Evolutionary conservation across 2,329 filamentous ascomycete genomes (phyloP), one percentile per base, ranked within the genome.

Genomic region (Trichoderma citrinoviride): DNA sequence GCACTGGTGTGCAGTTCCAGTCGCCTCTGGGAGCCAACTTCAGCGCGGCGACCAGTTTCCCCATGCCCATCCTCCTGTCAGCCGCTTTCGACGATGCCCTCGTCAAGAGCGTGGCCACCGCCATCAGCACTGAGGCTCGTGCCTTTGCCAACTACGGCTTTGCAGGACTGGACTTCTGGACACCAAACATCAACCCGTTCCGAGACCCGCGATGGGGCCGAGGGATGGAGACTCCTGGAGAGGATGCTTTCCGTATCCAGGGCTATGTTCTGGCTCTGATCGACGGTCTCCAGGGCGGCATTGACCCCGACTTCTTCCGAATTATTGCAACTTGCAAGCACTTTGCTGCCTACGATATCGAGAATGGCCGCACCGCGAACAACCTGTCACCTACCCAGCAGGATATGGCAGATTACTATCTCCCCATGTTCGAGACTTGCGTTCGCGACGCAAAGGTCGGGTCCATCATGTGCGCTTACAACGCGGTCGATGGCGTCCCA

Each of bases 171-270:
- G 81, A 88, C 71, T 87, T 80, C 71, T 89, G 85, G 83, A 87
- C 88, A 0, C 88, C 88, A 0, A 89, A 90, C 70, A 87, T 90
- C 73, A 90, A 89, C 69, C 81, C 84, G 0, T 90, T 85, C 76
- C 82, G 82, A 43, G 86, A 88, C 70, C 86, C 87, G 0, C 77
- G 87, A 27, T 87, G 86, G 86, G 86, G 86, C 1, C 77, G 86
- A 8, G 86, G 86, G 0, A 80, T 83, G 67, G 85, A 88, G 70
- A 87, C 85, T 0, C 85, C 86, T 0, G 84, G 85, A 5, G 85
- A 87, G 70, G 85, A 87, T 67, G 76, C 81, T 0, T 78, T 80
- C 55, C 80, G 79, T 43, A 75, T 87, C 15, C 77, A 79, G 10
- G 73, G 74, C 5, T 87, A 86, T 64, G 82, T 84, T 3, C 78